Evolutionary conservation across 345 rosid species (phyloP).

Genomic region (Arabis alpina): DNA sequence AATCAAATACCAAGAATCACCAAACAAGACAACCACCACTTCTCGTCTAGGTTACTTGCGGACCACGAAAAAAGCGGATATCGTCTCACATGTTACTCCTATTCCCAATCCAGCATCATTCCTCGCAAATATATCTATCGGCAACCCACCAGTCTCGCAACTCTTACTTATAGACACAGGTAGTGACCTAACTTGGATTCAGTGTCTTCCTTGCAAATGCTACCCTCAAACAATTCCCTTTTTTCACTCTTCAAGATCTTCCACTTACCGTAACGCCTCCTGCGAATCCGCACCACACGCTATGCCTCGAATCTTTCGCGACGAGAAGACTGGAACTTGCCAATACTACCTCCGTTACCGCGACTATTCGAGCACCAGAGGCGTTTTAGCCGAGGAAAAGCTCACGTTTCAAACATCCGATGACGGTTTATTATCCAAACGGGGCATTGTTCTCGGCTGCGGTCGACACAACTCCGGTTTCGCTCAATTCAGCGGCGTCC

Average conservation of each 20-base stretch:
- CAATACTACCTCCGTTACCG: conserved; percentile 30
- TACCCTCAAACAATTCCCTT: conserved; percentile 29
- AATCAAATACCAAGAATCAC: not conserved
- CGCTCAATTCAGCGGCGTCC: conserved; percentile 36
- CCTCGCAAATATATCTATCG: conserved; percentile 40
- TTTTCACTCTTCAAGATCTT: conserved; percentile 42
- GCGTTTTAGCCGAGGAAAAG: conserved; percentile 36
- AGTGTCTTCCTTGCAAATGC: conserved; percentile 42
- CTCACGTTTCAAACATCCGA: conserved; percentile 42
- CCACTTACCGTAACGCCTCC: conserved; percentile 36
- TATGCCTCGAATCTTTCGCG: conserved; percentile 22
- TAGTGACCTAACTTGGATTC: conserved; percentile 46
- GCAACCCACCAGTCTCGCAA: conserved; percentile 35
- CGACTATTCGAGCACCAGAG: conserved; percentile 32
- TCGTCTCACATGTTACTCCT: conserved; percentile 37
- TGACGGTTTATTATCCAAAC: conserved; percentile 31
- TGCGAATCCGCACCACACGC: conserved; percentile 37
- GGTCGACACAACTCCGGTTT: conserved; percentile 40
- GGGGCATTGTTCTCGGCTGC: conserved; percentile 27
- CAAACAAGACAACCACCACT: not conserved
- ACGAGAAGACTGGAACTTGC: conserved; percentile 34
- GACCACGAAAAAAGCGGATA: conserved; percentile 12
- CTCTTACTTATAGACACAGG: conserved; percentile 40
- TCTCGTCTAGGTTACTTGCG: conserved; percentile 18
- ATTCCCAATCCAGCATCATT: conserved; percentile 29